Base-by-base conservation (phyloP, 106 monocot species). In the Acorus gramineus region DNA sequence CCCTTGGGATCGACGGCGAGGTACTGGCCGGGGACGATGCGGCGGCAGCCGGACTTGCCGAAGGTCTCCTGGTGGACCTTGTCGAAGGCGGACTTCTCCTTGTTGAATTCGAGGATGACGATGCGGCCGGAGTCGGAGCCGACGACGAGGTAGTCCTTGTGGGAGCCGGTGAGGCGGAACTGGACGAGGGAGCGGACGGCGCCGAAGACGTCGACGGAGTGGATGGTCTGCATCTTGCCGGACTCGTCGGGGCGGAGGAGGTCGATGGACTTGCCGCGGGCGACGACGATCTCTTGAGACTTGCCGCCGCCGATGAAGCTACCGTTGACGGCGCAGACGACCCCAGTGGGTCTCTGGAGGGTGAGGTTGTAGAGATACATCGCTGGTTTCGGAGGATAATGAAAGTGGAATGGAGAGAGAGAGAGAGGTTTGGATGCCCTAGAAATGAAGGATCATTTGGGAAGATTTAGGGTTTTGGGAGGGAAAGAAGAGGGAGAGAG, bases 61-160 rank as follows among this genome's bases (percentile, higher is more conserved):
- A 98, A 98, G 49, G 96, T 98, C 73, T 98, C 96, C 79, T 98
- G 96, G 60, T 98, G 91, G 49, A 98, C 67, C 73, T 98, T 91
- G 56, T 98, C 83, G 73, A 98, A 91, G 64, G 55, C 42, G 76
- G 82, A 83, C 42, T 53, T 57, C 59, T 85, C 83, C 47, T 70
- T 73, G 72, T 75, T 81, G 75, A 85, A 98, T 72, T 98, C 96
- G 53, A 98, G 82, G 74, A 98, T 91, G 75, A 98, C 85, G 65
- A 98, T 78, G 67, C 96, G 78, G 57, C 96, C 96, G 58, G 96
- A 98, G 63, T 98, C 96, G 59, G 96, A 88, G 42, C 96, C 96
- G 14, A 91, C 96, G 53, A 91, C 87, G 13, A 98, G 46, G 75
- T 85, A 88, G 66, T 98, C 91, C 73, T 98, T 98, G 50, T 85